phyloP scores from a whole-genome alignment of 2,329 filamentous ascomycete genomes.

The Xylariomycetidae sp. region DNA sequence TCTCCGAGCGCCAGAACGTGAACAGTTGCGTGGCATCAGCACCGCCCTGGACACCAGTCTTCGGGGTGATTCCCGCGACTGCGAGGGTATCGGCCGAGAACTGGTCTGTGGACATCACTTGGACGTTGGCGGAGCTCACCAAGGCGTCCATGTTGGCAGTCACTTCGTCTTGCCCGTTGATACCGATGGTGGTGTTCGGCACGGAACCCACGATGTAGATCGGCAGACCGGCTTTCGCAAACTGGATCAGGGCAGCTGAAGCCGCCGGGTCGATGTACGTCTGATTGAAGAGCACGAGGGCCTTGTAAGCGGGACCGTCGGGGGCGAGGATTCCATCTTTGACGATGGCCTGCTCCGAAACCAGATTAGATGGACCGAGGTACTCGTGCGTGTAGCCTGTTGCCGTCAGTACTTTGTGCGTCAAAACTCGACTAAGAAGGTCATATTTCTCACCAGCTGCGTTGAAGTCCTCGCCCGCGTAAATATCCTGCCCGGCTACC shows the following conservation, averaged over 20 bases:
- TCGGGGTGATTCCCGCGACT: constrained; percentile 3
- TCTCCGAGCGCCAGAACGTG: constrained; percentile 5
- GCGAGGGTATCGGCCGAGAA: constrained; percentile 1
- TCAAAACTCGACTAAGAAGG: too few species aligned
- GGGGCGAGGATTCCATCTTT: constrained; percentile 12
- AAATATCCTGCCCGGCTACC: too few species aligned
- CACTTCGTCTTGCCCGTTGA: constrained; percentile 3
- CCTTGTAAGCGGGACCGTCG: constrained; percentile 18
- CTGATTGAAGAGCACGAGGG: constrained; percentile 16
- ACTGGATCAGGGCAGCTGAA: constrained; percentile 9
- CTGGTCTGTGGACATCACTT: constrained; percentile 1
- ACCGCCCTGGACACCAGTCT: constrained; percentile 1
- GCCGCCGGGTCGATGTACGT: constrained; percentile 11
- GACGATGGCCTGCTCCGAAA: constrained; percentile 4
- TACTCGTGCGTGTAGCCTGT: constrained; percentile 18
- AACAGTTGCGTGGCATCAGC: constrained; percentile 1
- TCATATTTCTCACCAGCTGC: too few species aligned
- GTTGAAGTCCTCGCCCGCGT: too few species aligned
- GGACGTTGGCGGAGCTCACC: constrained; percentile 2
- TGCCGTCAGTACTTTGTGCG: too few species aligned
- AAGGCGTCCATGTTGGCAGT: constrained; percentile 4
- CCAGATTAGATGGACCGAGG: constrained; percentile 13
- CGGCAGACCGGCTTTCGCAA: constrained; percentile 16
- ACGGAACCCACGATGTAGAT: constrained; percentile 15
- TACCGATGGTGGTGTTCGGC: constrained; percentile 3